These are phyloP conservation scores for Aureobasidium namibiae DNA, from an alignment of 2,329 filamentous ascomycete genomes.

Conservation along the genomic window DNA sequence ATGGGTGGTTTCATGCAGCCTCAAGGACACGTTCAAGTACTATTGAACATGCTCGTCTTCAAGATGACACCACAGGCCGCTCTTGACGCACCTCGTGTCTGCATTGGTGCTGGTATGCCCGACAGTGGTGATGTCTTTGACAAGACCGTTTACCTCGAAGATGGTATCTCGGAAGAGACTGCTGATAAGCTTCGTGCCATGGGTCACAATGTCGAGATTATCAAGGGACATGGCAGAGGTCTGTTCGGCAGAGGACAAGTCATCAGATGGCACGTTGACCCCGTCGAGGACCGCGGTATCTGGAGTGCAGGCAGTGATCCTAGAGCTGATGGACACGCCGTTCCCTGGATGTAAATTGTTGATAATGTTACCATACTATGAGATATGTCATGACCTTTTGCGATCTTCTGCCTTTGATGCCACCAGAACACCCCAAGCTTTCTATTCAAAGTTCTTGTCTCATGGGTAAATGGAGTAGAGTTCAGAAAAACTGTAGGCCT, in stretches of 20 bases:
- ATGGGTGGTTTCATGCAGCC: conserved; percentile 99
- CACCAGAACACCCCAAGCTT: neutral
- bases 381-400: neutral
- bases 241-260: conserved; percentile 84
- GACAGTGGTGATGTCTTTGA: conserved; percentile 50
- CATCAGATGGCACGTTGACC: conserved; percentile 67
- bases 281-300: conserved; percentile 55
- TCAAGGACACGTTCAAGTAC: conserved; percentile 87
- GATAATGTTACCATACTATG: neutral
- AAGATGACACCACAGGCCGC: conserved; percentile 76
- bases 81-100: conserved; percentile 84
- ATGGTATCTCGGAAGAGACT: conserved; percentile 64
- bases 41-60: conserved; percentile 82
- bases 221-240: conserved; percentile 56
- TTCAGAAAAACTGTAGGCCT: neutral
- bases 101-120: conserved; percentile 68
- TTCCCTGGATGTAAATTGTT: conserved; percentile 31
- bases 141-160: conserved; percentile 67
- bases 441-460: neutral
- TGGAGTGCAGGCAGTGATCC: conserved; percentile 87
- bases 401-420: neutral
- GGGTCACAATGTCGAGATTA: conserved; percentile 65
- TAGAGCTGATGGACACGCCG: conserved; percentile 71
- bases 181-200: conserved; percentile 57
- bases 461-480: neutral